Base-by-base conservation (phyloP, 257 asterid species). In the Solanum microdontum region DNA sequence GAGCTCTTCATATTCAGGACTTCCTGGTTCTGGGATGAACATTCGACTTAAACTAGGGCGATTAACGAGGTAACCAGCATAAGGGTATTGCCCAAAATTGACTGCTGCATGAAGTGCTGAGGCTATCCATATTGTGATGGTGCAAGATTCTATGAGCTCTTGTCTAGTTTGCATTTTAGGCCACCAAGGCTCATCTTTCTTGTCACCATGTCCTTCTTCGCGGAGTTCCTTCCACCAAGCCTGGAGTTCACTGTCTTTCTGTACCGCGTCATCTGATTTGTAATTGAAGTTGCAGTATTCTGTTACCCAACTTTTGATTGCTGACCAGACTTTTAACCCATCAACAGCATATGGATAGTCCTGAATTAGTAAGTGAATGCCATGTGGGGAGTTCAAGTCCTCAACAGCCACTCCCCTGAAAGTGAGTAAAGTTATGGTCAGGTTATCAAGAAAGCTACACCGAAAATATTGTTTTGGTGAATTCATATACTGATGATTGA, bases 31-130 rank as follows among this genome's bases (percentile, higher is more conserved):
- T 3, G 98, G 98, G 83, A 96, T 93, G 91, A 94, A 89, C 55
- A 93, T 88, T 2, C 96, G 93, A 88, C 98, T 94, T 8, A 91
- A 84, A 14, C 94, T 87, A 0, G 98, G 98, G 32, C 98, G 94
- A 84, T 92, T 48, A 48, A 48, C 58, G 40, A 90, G 88, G 87
- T 93, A 93, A 34, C 98, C 98, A 17, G 92, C 94, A 43, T 88
- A 94, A 55, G 97, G 92, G 89, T 89, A 96, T 89, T 92, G 97
- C 24, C 97, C 97, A 33, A 95, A 95, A 74, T 93, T 94, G 76
- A 93, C 89, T 3, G 97, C 94, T 19, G 98, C 96, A 19, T 96
- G 98, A 77, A 94, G 97, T n/a, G 98, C 98, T 6, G 98, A 94
- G 1, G 98, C 93, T 64, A 93, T 28, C 98, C 98, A 94, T 87